These are phyloP conservation scores for Fusarium graminum DNA, from an alignment of 2,329 filamentous ascomycete species.

Conservation along the genomic window DNA sequence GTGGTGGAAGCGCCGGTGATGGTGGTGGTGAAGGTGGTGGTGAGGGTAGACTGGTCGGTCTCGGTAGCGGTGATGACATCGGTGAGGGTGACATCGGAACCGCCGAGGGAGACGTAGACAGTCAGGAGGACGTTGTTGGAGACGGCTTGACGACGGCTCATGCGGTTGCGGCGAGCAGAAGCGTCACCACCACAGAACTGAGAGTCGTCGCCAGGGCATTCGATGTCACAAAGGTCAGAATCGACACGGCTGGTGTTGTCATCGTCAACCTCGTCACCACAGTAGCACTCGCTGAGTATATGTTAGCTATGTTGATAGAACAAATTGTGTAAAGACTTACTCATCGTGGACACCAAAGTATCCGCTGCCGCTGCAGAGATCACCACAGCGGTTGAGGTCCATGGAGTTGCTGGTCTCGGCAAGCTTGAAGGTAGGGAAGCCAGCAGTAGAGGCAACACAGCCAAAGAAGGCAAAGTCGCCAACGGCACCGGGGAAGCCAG, in stretches of 20 bases:
- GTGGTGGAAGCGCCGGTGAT: conserved; percentile 28
- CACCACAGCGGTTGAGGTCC: conserved; percentile 47
- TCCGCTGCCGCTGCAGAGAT: conserved; percentile 38
- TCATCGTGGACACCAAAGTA: conserved; percentile 48
- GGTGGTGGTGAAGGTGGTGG: conserved; percentile 39
- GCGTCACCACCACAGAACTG: conserved; percentile 44
- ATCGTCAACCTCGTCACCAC: conserved; percentile 36
- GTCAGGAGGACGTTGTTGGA: conserved; percentile 44
- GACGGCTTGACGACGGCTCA: conserved; percentile 38
- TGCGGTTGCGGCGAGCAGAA: conserved; percentile 30
- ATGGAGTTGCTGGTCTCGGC: conserved; percentile 27
- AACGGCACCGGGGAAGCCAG: conserved; percentile 37
- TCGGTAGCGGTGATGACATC: conserved; percentile 30
- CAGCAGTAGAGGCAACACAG: conserved; percentile 42
- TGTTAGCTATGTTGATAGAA: neutral
- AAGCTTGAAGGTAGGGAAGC: conserved; percentile 46
- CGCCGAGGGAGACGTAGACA: conserved; percentile 35
- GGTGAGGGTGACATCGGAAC: conserved; percentile 11
- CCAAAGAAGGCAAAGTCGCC: conserved; percentile 46
- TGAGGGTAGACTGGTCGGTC: conserved; percentile 38
- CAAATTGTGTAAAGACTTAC: conserved; percentile 31
- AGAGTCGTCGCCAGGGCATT: conserved; percentile 42
- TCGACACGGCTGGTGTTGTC: conserved; percentile 24
- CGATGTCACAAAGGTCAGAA: conserved; percentile 28
- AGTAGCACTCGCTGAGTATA: conserved; percentile 41